A percentile compares a stretch with the other conserved stretches of the same genome.
Conservation (phyloP, 208 protist species). For the Tritrichomonas musculus region DNA sequence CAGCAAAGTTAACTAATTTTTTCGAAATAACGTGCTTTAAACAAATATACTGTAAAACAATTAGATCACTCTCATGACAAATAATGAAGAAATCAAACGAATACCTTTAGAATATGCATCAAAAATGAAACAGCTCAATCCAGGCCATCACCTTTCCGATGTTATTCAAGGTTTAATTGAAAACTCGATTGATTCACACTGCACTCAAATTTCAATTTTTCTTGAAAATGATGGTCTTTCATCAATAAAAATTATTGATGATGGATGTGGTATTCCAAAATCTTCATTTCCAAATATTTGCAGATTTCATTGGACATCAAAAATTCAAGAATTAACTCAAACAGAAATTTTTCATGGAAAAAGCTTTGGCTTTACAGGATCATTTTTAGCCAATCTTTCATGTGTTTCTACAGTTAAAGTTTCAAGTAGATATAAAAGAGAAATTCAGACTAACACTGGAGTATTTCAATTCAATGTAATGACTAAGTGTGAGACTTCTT, state of each 20-base stretch:
- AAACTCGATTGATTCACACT: slow-evolving; percentile 63
- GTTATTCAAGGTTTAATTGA: slow-evolving; percentile 68
- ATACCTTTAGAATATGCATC: too few relatives aligned
- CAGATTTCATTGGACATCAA: slow-evolving; percentile 57
- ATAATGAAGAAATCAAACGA: too few relatives aligned
- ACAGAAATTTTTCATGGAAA: slow-evolving; percentile 55
- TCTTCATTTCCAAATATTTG: not conserved
- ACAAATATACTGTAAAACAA: too few relatives aligned
- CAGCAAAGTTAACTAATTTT: too few relatives aligned
- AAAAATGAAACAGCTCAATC: too few relatives aligned
- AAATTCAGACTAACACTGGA: not conserved
- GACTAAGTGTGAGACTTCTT: not conserved
- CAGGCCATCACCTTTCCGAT: not conserved
- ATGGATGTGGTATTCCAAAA: not conserved
- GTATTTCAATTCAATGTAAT: not conserved
- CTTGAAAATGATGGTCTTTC: slow-evolving; percentile 35
- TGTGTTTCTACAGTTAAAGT: not conserved
- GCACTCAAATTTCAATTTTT: slow-evolving; percentile 51
- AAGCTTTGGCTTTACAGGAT: slow-evolving; percentile 87
- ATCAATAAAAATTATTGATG: not conserved
- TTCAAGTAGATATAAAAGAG: not conserved
- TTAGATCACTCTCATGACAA: too few relatives aligned
- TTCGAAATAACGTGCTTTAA: too few relatives aligned
- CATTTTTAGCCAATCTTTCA: slow-evolving; percentile 77
- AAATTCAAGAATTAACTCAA: slow-evolving; percentile 64